Percentiles rank a stretch among this genome's conserved stretches.
These are phyloP conservation scores for Geopyxis carbonaria DNA, from an alignment of 495 filamentous ascomycete species.

Conservation along the genomic window DNA sequence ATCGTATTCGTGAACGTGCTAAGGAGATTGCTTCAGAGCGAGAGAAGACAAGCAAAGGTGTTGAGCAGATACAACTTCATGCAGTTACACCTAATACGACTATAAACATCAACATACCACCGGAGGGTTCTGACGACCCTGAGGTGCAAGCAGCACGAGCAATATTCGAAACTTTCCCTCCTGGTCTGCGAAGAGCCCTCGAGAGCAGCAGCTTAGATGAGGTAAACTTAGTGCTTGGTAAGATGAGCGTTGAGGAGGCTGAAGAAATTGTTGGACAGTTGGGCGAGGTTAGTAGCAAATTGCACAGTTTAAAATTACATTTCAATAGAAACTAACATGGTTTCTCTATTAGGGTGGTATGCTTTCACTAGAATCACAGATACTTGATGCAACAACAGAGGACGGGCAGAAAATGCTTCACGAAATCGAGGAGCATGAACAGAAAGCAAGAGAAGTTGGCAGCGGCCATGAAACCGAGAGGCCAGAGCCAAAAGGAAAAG, in stretches of 20 bases:
- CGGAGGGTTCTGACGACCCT: conserved; percentile 45
- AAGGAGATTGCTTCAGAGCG: conserved; percentile 60
- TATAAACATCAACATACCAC: conserved; percentile 73
- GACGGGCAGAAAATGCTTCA: conserved; percentile 65
- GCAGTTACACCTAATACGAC: conserved; percentile 85
- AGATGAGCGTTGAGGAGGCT: conserved; percentile 83
- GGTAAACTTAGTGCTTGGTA: conserved; percentile 89
- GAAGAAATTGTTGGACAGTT: conserved; percentile 76
- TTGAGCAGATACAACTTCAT: conserved; percentile 97
- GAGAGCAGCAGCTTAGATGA: conserved; percentile 74
- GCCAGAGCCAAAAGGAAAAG: background rate
- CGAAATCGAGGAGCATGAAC: conserved; percentile 51
- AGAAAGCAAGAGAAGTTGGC: conserved; percentile 13
- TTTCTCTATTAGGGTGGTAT: conserved; percentile 46
- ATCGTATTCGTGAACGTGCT: conserved; percentile 57
- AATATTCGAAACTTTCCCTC: conserved; percentile 70
- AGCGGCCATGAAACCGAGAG: background rate
- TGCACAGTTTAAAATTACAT: background rate
- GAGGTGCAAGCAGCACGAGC: conserved; percentile 47
- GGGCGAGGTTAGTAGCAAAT: conserved; percentile 49
- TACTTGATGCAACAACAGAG: conserved; percentile 91
- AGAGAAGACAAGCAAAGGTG: conserved; percentile 40
- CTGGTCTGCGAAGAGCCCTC: conserved; percentile 62
- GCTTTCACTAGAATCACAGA: conserved; percentile 76
- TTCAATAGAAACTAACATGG: background rate